Conservation (phyloP, 176 grass and related monocot species). For the Rhynchospora pubera region DNA sequence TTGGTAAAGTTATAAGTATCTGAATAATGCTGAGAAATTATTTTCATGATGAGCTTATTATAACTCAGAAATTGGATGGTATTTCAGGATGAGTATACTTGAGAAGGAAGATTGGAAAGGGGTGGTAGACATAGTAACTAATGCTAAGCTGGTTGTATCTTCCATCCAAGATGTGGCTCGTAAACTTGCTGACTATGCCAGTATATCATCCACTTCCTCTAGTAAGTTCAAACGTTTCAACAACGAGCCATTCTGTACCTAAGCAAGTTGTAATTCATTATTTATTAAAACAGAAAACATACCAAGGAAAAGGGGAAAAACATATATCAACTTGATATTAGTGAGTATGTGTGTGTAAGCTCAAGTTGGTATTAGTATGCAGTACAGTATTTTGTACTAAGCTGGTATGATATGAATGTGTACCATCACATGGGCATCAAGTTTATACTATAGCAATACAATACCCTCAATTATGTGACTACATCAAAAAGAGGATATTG, state of each 20-base stretch:
- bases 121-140: slow-evolving; percentile 78
- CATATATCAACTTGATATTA: background rate
- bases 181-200: slow-evolving; percentile 62
- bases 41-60: background rate
- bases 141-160: slow-evolving; percentile 71
- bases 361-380: background rate
- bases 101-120: slow-evolving; percentile 91
- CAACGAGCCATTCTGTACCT: background rate
- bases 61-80: slow-evolving; percentile 1
- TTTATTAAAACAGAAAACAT: background rate
- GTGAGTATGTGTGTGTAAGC: too few relatives aligned
- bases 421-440: background rate
- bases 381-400: background rate
- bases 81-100: slow-evolving; percentile 70
- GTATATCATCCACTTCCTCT: slow-evolving; percentile 24
- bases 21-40: background rate
- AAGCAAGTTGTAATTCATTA: background rate
- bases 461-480: background rate
- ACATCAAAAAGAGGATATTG: background rate
- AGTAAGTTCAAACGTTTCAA: slow-evolving; percentile 29
- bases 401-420: background rate
- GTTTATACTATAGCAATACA: background rate
- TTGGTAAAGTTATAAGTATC: slow-evolving; percentile 48
- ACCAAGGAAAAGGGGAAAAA: background rate
- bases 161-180: slow-evolving; percentile 83